Evolutionary conservation across 192 early-diverging fungal genomes (phyloP), one percentile per base, ranked within the genome.

Genomic region (Mortierella claussenii): DNA sequence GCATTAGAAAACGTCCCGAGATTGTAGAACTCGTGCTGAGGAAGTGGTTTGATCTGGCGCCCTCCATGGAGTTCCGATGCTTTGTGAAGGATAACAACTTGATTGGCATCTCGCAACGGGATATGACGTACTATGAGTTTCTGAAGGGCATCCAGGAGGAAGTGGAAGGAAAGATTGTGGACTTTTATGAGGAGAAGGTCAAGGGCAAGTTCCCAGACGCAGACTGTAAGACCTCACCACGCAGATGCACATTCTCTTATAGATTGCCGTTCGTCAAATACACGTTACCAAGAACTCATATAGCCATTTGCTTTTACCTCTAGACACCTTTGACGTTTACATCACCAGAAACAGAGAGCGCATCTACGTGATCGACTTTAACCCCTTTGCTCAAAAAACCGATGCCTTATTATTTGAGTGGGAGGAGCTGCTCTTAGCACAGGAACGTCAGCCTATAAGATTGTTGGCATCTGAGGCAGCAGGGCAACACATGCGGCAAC

Each of bases 21-120:
- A 56, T 26, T 0, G 85, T 85, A 47, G 81, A 93, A 21, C 86
- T 99, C 32, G 89, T 96, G 24, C 83, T 99, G 21, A 80, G 95
- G 30, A 90, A 97, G 68, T 98, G 96, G 96, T 89, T 90, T 65
- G 91, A 96, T 56, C 68, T 98, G 23, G 61, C 88, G 21, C 95
- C 96, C 2, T 94, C 97, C 0, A 91, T 97, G 91, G 94, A 97
- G 80, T 99, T 98, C 78, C 80, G 98, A 23, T 96, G 96, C 64
- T 99, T 98, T 90, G 95, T 98, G 30, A 82, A 81, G 51, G 71
- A 91, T 28, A 65, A 82, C 10, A 60, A 84, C 31, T 56, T 99
- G 2, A 57, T 96, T 48, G 89, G 80, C 4, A 91, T 97, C 11
- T 90, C 88, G 23, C 97, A 99, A 60, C 80, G 96, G 6, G 97